Evolutionary conservation across 371 early-diverging fungal species (phyloP), one percentile per base, ranked within the genome.

Genomic region (Mortierella sp.): DNA sequence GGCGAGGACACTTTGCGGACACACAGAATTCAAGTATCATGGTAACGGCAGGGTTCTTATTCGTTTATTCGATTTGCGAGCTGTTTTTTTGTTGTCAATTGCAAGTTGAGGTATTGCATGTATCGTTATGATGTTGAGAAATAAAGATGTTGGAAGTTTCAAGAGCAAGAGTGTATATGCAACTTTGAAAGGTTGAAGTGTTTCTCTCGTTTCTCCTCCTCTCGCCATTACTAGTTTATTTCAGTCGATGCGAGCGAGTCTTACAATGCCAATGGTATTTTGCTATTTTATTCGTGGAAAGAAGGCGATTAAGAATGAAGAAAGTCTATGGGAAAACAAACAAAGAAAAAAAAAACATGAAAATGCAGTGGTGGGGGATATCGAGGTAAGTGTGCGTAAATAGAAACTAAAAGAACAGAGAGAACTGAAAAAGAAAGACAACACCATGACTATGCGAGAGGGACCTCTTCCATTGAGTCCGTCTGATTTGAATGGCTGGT

Each of bases 391-490:
- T 60, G 29, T 75, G 46, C 16, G 27, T 48, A 49, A 65, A 55
- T 2, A 27, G 6, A 43, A 73, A 72, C 27, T 41, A 73, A 78
- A 73, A 48, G 48, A 21, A 29, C 16, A 65, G 21, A 74, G n/a
- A n/a, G 65, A 38, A n/a, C 7, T 56, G 44, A 43, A 71, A 44
- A 43, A 56, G 27, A 68, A 0, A 38, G 48, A 70, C 1, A 32
- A 51, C 38, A 38, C 51, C 1, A n/a, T 10, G 44, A 12, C 41
- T 77, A 85, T 74, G 82, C 60, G 10, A 85, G 77, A 32, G 85
- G 81, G 3, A 85, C 77, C 6, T 82, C 82, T n/a, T 85, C 86
- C 86, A 85, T 85, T n/a, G 60, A 60, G 60, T 60, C 32, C 4
- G 60, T 16, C 18, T 60, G 60, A 60, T 32, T 60, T 60, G 60